Base-by-base conservation (phyloP, 179 eudicot species). In the Dionaea muscipula region DNA sequence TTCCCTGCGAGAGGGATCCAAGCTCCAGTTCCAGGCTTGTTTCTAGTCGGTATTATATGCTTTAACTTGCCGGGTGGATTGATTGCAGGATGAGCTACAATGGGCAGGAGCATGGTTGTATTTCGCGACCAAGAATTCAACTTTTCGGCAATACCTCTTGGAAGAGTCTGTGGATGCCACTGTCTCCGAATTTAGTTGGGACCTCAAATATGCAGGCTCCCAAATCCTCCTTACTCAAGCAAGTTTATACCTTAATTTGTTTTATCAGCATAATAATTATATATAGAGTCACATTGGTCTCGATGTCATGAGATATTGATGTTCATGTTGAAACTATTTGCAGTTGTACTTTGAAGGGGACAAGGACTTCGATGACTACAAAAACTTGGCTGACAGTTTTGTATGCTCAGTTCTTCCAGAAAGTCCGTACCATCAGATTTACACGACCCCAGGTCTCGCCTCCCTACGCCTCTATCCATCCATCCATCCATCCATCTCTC, bases 101-200 rank as follows among this genome's bases (percentile, higher is more conserved):
- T 87, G 96, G 96, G 96, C 86, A 7, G 86, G 94, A 64, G 67
- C 94, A 62, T 87, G 96, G 96, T 68, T 87, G 36, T 84, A 75
- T 69, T 63, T 39, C 45, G 94, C 96, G 28, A 84, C 80, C 16
- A 55, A 10, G 24, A 73, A 59, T 24, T 39, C 67, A 26, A 31
- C 57, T 0, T 87, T 78, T 55, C 66, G 76, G 37, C 53, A 80
- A 8, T 84, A 68, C 60, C 69, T 87, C 61, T 18, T 54, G 48
- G 82, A 84, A 31, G 78, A 79, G 62, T 69, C 94, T 5, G 55
- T 68, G 44, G 70, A 75, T 51, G 77, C 78, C 0, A 24, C 36
- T 2, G 84, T 81, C 1, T 40, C 60, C 21, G 96, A 87, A 68
- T 87, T 87, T 59, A 87, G 72, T 50, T 87, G 96, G 96, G 96